phyloP scores from a whole-genome alignment of 2,329 filamentous ascomycete genomes.

The Aphanoascus verrucosus region DNA sequence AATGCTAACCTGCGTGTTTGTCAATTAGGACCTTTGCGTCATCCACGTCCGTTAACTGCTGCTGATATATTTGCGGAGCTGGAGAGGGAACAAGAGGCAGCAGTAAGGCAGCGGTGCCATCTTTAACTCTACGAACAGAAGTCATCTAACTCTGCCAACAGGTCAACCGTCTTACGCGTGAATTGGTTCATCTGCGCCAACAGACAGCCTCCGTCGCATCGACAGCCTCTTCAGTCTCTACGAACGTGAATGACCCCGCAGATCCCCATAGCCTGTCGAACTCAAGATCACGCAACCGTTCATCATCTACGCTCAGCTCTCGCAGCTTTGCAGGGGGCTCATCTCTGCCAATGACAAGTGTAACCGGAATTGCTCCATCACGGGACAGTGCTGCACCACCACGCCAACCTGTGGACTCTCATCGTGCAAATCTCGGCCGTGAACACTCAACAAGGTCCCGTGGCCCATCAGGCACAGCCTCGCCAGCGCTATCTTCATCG shows the following conservation, averaged over 20 bases:
- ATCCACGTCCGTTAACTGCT: conserved; percentile 76
- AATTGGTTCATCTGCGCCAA: conserved; percentile 71
- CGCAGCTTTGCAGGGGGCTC: conserved; percentile 28
- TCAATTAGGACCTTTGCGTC: conserved; percentile 59
- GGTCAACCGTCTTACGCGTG: conserved; percentile 88
- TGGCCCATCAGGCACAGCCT: conserved; percentile 25
- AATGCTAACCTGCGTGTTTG: not conserved
- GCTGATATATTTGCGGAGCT: conserved; percentile 81
- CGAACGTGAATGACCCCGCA: conserved; percentile 39
- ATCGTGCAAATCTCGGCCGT: conserved; percentile 29
- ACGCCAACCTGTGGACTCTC: conserved; percentile 23
- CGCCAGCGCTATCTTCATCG: conserved; percentile 23
- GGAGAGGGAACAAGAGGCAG: conserved; percentile 90
- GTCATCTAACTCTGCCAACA: conserved; percentile 26
- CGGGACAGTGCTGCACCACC: conserved; percentile 28
- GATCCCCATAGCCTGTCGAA: conserved; percentile 41
- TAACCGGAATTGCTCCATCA: conserved; percentile 36
- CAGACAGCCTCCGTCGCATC: conserved; percentile 54
- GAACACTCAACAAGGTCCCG: conserved; percentile 35
- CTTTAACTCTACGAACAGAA: not conserved
- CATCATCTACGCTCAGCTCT: conserved; percentile 44
- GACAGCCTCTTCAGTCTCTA: conserved; percentile 48
- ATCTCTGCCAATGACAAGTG: conserved; percentile 25
- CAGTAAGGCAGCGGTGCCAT: conserved; percentile 49
- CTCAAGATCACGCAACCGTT: conserved; percentile 43